Evolutionary conservation across 192 early-diverging fungal species (phyloP).

Genomic region (Jimgerdemannia flammicorona): DNA sequence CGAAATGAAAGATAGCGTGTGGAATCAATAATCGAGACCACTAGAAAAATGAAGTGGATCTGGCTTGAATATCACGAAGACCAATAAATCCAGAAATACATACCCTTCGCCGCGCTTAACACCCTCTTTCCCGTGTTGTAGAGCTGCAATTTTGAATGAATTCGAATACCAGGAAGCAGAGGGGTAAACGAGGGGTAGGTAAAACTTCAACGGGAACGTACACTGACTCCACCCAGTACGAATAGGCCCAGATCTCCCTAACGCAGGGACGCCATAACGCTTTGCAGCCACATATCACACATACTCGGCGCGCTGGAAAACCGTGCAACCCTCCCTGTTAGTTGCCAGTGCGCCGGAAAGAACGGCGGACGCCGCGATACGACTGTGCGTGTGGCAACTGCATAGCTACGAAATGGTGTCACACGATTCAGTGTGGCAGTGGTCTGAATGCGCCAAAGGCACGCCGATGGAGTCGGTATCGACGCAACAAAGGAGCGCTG

Average conservation of each 20-base stretch:
- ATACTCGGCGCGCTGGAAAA: not conserved
- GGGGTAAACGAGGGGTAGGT: not conserved
- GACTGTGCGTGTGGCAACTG: not conserved
- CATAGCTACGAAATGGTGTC: not conserved
- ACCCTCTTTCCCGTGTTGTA: conserved; percentile 25
- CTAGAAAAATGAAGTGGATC: not conserved
- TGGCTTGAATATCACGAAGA: not conserved
- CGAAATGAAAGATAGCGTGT: not conserved
- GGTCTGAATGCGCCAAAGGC: not conserved
- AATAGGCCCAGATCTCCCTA: no score
- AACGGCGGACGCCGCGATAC: not conserved
- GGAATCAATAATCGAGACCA: not conserved
- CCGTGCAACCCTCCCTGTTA: not conserved
- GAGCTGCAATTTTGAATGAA: conserved; percentile 6
- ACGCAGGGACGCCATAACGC: no score
- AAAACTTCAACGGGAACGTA: not conserved
- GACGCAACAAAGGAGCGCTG: no score
- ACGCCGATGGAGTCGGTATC: no score
- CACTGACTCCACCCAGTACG: no score
- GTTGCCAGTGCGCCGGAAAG: not conserved
- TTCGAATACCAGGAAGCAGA: not conserved
- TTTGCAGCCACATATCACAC: not conserved
- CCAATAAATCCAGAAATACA: not conserved
- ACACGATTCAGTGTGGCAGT: not conserved
- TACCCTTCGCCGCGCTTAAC: conserved; percentile 27